Evolutionary conservation across 257 asterid genomes (phyloP).

Genomic region (Nicotiana obtusifolia): DNA sequence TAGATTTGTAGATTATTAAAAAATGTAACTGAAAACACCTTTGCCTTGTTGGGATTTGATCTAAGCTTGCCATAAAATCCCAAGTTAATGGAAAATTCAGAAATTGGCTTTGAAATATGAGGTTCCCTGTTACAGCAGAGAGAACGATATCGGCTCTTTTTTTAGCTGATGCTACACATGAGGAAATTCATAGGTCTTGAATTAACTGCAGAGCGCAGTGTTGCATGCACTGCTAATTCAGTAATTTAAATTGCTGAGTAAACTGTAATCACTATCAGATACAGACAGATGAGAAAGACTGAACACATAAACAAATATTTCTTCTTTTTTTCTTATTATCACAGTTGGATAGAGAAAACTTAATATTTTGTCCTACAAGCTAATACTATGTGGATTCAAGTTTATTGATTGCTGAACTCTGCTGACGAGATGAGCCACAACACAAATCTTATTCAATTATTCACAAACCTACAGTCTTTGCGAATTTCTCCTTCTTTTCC

Average conservation of each 20-base stretch:
- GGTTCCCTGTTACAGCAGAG: too few species aligned
- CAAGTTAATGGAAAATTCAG: too few species aligned
- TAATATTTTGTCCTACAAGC: neutral
- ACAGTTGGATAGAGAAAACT: neutral
- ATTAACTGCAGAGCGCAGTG: too few species aligned
- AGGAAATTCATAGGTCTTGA: too few species aligned
- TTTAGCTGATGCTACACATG: too few species aligned
- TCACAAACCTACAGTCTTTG: neutral
- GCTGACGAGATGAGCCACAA: neutral
- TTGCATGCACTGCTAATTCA: neutral
- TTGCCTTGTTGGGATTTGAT: too few species aligned
- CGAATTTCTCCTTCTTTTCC: neutral
- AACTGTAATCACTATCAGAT: neutral
- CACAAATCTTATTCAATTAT: neutral
- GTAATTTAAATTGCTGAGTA: neutral
- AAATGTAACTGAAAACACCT: too few species aligned
- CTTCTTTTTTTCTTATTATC: neutral
- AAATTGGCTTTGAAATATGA: too few species aligned
- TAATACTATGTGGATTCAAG: neutral
- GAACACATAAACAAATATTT: neutral
- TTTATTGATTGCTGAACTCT: neutral
- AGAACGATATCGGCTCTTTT: too few species aligned
- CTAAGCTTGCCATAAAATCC: too few species aligned
- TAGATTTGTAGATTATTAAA: too few species aligned
- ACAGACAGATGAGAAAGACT: neutral